These are phyloP conservation scores for Petrea volubilis DNA, from an alignment of 257 asterid genomes.

Conservation along the genomic window DNA sequence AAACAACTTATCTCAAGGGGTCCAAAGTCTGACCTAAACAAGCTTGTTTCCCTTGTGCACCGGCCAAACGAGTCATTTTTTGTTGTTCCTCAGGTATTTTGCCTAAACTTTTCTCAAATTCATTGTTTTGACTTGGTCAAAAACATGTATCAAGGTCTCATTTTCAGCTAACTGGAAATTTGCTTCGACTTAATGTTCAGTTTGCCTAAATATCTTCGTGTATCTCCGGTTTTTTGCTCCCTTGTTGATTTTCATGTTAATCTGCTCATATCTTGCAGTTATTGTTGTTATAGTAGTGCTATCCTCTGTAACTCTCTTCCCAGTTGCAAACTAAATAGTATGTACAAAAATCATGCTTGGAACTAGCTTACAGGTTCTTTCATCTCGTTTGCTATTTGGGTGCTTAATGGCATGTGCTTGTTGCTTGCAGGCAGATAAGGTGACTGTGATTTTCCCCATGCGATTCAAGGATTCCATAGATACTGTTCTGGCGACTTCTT, in stretches of 20 bases:
- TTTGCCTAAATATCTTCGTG: background rate
- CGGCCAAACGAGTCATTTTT: slow-evolving; percentile 94
- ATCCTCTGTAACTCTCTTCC: background rate
- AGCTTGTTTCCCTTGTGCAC: slow-evolving; percentile 79
- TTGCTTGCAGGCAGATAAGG: slow-evolving; percentile 69
- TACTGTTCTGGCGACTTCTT: slow-evolving; percentile 87
- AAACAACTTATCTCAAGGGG: slow-evolving; percentile 72
- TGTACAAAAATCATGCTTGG: slow-evolving; percentile 16
- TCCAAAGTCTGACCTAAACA: slow-evolving; percentile 52
- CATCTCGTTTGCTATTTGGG: slow-evolving; percentile 8
- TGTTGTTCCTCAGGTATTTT: slow-evolving; percentile 78
- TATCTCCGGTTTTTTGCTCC: background rate
- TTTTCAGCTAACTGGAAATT: slow-evolving; percentile 16
- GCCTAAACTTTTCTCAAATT: slow-evolving; percentile 10
- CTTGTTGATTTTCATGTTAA: background rate
- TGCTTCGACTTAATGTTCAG: background rate
- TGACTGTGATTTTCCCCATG: slow-evolving; percentile 81
- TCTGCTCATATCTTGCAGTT: slow-evolving; percentile 5
- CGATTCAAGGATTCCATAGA: slow-evolving; percentile 85
- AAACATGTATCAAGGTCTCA: background rate
- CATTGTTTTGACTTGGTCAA: slow-evolving; percentile 15
- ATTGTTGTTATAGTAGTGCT: background rate
- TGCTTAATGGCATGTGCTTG: slow-evolving; percentile 16
- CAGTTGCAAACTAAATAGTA: background rate
- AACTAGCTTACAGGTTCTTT: slow-evolving; percentile 16